phyloP scores from a whole-genome alignment of 805 yeast genomes.

The Kazachstania taianensis region DNA sequence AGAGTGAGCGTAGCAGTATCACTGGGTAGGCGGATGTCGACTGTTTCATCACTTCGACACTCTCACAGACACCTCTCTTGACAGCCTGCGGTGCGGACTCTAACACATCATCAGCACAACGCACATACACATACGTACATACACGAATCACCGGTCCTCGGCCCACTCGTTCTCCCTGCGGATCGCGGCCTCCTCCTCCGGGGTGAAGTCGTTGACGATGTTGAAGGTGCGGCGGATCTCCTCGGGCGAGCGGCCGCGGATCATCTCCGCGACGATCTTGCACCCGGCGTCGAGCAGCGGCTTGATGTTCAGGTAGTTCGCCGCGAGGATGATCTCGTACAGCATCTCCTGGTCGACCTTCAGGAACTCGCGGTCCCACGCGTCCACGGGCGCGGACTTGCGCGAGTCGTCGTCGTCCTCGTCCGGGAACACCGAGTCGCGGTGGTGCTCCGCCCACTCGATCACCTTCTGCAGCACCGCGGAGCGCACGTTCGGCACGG shows the following conservation, averaged over 20 bases:
- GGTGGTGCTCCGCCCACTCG: conserved; percentile 95
- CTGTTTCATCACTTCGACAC: too few species aligned
- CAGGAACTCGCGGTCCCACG: conserved; percentile 91
- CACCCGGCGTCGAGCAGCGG: conserved; percentile 73
- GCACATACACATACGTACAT: too few species aligned
- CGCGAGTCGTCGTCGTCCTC: conserved; percentile 78
- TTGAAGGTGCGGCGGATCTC: conserved; percentile 73
- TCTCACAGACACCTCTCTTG: too few species aligned
- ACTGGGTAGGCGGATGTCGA: too few species aligned
- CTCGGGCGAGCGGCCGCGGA: conserved; percentile 68
- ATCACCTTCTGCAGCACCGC: conserved; percentile 82
- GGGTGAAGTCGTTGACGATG: conserved; percentile 72
- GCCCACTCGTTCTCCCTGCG: conserved; percentile 89
- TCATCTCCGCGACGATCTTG: conserved; percentile 76
- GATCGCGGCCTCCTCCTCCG: conserved; percentile 82
- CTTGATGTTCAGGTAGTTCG: conserved; percentile 65
- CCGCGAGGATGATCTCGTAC: conserved; percentile 72
- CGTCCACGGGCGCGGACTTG: conserved; percentile 84
- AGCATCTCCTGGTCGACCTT: conserved; percentile 90
- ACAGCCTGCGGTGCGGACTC: too few species aligned
- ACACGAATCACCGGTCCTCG: conserved; percentile 69
- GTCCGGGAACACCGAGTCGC: conserved; percentile 64
- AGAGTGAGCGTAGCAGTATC: too few species aligned
- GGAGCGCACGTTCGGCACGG: conserved; percentile 83
- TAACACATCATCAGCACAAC: too few species aligned